phyloP scores from a whole-genome alignment of 345 rosid genomes.

The Abelmoschus esculentus region DNA sequence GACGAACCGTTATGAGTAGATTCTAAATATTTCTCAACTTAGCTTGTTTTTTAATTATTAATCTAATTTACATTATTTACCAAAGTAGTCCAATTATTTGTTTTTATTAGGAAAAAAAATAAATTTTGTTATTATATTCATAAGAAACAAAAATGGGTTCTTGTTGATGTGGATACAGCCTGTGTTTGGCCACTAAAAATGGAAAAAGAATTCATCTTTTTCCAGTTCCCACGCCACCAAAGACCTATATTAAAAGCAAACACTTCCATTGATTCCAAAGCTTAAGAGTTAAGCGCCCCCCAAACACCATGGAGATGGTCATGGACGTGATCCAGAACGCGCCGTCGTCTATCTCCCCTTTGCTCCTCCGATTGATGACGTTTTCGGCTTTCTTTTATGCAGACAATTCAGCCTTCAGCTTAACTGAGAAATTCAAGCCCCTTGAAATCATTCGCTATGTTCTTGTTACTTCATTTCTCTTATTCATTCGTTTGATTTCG shows the following conservation, averaged over 20 bases:
- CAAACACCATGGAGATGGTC: no score
- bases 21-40: no score
- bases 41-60: no score
- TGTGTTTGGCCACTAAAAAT: no score
- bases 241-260: neutral
- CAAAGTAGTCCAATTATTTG: no score
- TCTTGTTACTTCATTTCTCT: conserved; percentile 44
- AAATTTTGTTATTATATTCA: no score
- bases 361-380: conserved; percentile 47
- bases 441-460: conserved; percentile 44
- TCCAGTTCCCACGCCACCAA: neutral
- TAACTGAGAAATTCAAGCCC: conserved; percentile 39
- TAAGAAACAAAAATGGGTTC: neutral
- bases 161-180: neutral
- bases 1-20: no score
- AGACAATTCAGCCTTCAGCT: conserved; percentile 46
- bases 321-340: conserved; percentile 36
- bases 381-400: conserved; percentile 48
- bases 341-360: conserved; percentile 37
- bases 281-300: no score
- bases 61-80: no score
- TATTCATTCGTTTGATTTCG: conserved; percentile 51
- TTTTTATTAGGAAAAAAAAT: no score
- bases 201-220: neutral
- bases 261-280: no score